Evolutionary conservation across 768 basidiomycete genomes (phyloP).

Genomic region (Rhizopogon sp.): DNA sequence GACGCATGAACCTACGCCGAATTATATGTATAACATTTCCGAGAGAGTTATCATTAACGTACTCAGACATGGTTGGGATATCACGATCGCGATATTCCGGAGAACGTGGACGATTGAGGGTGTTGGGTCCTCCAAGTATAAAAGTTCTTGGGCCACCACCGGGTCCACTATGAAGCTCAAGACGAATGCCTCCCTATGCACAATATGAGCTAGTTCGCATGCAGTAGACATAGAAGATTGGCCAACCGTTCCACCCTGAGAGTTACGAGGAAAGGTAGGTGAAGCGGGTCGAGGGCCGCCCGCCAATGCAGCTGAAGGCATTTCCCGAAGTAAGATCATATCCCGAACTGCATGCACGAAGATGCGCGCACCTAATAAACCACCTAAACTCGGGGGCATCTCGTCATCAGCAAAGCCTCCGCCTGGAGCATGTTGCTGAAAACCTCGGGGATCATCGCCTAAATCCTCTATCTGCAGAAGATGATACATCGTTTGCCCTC

Average conservation of each 20-base stretch:
- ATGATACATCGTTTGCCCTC: slow-evolving; percentile 1
- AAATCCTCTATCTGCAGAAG: slow-evolving; percentile 64
- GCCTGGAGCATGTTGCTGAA: slow-evolving; percentile 35
- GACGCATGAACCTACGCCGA: slow-evolving; percentile 30
- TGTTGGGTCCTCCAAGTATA: slow-evolving; percentile 31
- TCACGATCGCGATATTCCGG: slow-evolving; percentile 21
- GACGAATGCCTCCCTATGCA: slow-evolving; percentile 23
- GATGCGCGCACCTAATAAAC: background rate
- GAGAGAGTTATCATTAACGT: slow-evolving; percentile 14
- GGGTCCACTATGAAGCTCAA: slow-evolving; percentile 31
- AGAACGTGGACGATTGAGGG: slow-evolving; percentile 15
- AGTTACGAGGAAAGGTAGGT: slow-evolving; percentile 11
- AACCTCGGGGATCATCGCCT: slow-evolving; percentile 70
- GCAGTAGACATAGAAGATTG: background rate
- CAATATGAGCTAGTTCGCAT: slow-evolving; percentile 1
- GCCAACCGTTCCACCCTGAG: slow-evolving; percentile 13
- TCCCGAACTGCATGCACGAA: background rate
- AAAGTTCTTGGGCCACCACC: slow-evolving; percentile 28
- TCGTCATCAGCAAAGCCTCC: slow-evolving; percentile 21
- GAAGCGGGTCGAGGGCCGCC: slow-evolving; percentile 9
- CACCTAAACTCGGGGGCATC: slow-evolving; percentile 16
- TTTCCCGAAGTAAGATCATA: background rate
- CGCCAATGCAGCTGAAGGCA: background rate
- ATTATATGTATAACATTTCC: background rate
- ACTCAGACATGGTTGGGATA: slow-evolving; percentile 51